phyloP scores from a whole-genome alignment of 2,329 filamentous ascomycete species.

The Claviceps humidiphila region DNA sequence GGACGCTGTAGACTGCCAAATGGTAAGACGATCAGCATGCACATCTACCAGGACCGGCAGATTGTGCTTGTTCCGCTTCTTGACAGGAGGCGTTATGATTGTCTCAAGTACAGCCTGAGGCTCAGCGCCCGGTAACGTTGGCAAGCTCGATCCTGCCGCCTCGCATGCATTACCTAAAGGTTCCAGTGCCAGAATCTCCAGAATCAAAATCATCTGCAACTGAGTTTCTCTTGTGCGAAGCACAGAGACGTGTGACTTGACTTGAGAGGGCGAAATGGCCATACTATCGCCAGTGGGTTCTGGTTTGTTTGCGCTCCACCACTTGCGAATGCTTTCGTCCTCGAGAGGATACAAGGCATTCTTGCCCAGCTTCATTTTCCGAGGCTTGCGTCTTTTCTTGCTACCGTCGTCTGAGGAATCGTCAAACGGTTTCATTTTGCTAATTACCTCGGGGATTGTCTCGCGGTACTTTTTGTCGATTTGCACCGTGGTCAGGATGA shows the following conservation, averaged over 20 bases:
- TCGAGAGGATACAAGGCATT: slow-evolving; percentile 57
- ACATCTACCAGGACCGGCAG: slow-evolving; percentile 55
- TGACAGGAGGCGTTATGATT: slow-evolving; percentile 21
- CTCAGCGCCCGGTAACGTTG: slow-evolving; percentile 26
- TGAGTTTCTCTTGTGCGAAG: slow-evolving; percentile 66
- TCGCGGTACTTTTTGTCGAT: slow-evolving; percentile 74
- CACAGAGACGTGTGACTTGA: slow-evolving; percentile 49
- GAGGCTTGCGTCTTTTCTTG: slow-evolving; percentile 39
- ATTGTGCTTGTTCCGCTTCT: slow-evolving; percentile 51
- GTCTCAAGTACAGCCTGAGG: slow-evolving; percentile 12
- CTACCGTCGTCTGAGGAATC: slow-evolving; percentile 39
- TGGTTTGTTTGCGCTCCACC: slow-evolving; percentile 53
- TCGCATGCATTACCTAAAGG: slow-evolving; percentile 30
- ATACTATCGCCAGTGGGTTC: slow-evolving; percentile 36
- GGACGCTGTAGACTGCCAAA: slow-evolving; percentile 66
- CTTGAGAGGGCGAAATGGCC: slow-evolving; percentile 33
- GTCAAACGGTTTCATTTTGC: slow-evolving; percentile 39
- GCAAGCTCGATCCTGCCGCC: slow-evolving; percentile 32
- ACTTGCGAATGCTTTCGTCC: slow-evolving; percentile 48
- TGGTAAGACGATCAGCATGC: slow-evolving; percentile 64
- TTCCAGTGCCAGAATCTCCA: slow-evolving; percentile 64
- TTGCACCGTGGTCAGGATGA: slow-evolving; percentile 51
- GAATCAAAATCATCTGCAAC: slow-evolving; percentile 64
- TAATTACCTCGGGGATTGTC: slow-evolving; percentile 49
- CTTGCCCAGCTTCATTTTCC: slow-evolving; percentile 54